Evolutionary conservation across 805 yeast species (phyloP).

Genomic region (Lachancea sp.): DNA sequence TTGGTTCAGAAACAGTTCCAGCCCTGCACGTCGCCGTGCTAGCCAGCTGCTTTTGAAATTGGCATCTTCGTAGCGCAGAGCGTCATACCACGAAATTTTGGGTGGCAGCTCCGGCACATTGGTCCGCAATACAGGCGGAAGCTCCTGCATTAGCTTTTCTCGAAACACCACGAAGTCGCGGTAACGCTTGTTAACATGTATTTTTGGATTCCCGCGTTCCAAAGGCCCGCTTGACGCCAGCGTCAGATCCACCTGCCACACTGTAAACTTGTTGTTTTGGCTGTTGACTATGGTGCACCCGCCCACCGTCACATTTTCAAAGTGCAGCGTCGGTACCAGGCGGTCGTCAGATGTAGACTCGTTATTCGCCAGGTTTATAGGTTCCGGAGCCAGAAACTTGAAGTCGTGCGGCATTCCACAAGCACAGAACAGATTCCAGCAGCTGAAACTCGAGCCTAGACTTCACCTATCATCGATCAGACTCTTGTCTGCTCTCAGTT

Average conservation of each 20-base stretch:
- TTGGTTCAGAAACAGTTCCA: conserved; percentile 54
- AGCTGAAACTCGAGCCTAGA: no score
- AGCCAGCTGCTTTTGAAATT: conserved; percentile 42
- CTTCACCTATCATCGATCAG: conserved; percentile 1
- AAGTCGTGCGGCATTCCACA: conserved; percentile 10
- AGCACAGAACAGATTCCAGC: no score
- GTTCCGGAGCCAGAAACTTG: conserved; percentile 22
- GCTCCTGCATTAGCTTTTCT: conserved; percentile 27
- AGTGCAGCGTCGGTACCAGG: conserved; percentile 3
- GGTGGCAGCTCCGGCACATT: conserved; percentile 48
- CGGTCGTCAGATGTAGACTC: conserved; percentile 8
- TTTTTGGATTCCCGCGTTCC: conserved; percentile 14
- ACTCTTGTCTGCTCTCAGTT: no score
- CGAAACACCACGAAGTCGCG: conserved; percentile 54
- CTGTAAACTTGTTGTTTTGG: conserved; percentile 22
- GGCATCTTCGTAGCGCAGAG: conserved; percentile 25
- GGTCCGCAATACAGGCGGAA: conserved; percentile 31
- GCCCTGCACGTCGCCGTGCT: conserved; percentile 47
- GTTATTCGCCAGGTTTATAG: conserved; percentile 21
- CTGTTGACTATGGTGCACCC: conserved; percentile 28
- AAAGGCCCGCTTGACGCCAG: conserved; percentile 9
- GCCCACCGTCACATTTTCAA: conserved; percentile 14
- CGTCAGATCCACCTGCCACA: conserved; percentile 26
- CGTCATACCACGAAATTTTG: conserved; percentile 35
- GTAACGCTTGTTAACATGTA: conserved; percentile 53